phyloP scores from a whole-genome alignment of 2,329 filamentous ascomycete genomes.

The Rhynchosporium secalis region DNA sequence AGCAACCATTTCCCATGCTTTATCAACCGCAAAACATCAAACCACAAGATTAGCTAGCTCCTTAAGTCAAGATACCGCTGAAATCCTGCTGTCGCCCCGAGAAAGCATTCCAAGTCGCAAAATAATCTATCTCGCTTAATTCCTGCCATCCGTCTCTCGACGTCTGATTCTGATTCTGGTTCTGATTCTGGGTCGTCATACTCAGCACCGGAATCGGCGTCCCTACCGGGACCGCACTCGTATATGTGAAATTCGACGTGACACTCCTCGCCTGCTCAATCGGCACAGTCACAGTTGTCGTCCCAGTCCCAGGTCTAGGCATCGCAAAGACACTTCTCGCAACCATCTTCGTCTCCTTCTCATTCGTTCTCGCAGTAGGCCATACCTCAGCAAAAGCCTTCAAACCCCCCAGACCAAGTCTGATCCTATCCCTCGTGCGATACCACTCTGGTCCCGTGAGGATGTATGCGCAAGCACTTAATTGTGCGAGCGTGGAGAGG shows the following conservation, averaged over 20 bases:
- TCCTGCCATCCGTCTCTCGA: conserved; percentile 16
- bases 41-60: not conserved
- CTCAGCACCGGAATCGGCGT: not conserved
- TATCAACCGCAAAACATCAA: conserved; percentile 1
- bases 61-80: conserved; percentile 12
- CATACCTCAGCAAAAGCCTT: conserved; percentile 56
- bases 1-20: too few species aligned
- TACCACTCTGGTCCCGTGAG: conserved; percentile 44
- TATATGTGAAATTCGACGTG: conserved; percentile 1
- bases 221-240: not conserved
- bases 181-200: not conserved
- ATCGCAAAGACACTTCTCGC: conserved; percentile 26
- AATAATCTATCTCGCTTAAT: conserved; percentile 17
- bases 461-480: conserved; percentile 58
- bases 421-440: conserved; percentile 54
- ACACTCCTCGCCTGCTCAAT: not conserved
- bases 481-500: conserved; percentile 56
- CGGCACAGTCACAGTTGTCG: not conserved
- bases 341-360: conserved; percentile 46
- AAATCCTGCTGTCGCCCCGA: conserved; percentile 7
- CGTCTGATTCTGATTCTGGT: too few species aligned
- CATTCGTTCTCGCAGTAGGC: conserved; percentile 55
- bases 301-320: conserved; percentile 1
- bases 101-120: conserved; percentile 15
- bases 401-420: conserved; percentile 59